These are phyloP conservation scores for Dactylellina parvicollis DNA, from an alignment of 2,329 filamentous ascomycete species.

Conservation along the genomic window DNA sequence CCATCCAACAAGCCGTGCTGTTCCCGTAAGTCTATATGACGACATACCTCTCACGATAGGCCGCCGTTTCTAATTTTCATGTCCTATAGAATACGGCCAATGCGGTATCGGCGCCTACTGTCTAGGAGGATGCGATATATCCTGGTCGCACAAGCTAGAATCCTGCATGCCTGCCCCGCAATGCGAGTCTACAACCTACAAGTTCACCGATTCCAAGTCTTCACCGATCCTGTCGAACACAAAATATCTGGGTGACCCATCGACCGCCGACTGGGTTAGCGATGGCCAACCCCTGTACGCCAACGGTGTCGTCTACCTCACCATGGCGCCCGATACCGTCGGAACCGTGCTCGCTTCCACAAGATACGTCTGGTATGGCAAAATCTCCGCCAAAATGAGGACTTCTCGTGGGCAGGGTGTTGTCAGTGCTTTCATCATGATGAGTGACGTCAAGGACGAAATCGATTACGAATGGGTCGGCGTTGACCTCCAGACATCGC, in stretches of 20 bases:
- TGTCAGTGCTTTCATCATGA: slow-evolving; percentile 94
- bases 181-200: slow-evolving; percentile 78
- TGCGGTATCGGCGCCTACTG: slow-evolving; percentile 93
- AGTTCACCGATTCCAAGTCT: slow-evolving; percentile 75
- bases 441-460: slow-evolving; percentile 96
- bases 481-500: slow-evolving; percentile 76
- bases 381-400: slow-evolving; percentile 84
- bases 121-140: slow-evolving; percentile 91
- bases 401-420: slow-evolving; percentile 86
- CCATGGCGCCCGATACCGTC: slow-evolving; percentile 85
- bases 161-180: slow-evolving; percentile 85
- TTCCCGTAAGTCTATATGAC: slow-evolving; percentile 71
- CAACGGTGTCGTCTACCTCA: slow-evolving; percentile 78
- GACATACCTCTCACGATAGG: background rate
- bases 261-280: slow-evolving; percentile 84
- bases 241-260: slow-evolving; percentile 86
- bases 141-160: slow-evolving; percentile 81
- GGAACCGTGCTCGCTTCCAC: slow-evolving; percentile 88
- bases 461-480: slow-evolving; percentile 98
- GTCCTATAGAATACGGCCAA: slow-evolving; percentile 79
- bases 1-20: slow-evolving; percentile 79
- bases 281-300: slow-evolving; percentile 78
- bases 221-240: slow-evolving; percentile 71
- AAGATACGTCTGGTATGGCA: slow-evolving; percentile 96
- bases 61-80: background rate